Evolutionary conservation across 768 basidiomycete species (phyloP).

Genomic region (Pisolithus microcarpus): DNA sequence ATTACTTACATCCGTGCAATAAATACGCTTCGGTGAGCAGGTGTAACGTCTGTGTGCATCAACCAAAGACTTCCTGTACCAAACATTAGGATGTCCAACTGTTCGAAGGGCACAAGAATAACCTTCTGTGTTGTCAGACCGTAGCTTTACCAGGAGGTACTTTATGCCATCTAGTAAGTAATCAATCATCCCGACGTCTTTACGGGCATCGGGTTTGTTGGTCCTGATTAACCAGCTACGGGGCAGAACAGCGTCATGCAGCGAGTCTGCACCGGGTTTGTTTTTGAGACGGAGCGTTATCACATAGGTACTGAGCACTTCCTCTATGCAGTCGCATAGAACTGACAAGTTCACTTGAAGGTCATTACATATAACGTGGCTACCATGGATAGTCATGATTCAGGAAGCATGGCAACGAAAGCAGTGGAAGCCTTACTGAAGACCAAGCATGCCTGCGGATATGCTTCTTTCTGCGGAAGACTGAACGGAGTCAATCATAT

Average conservation of each 20-base stretch:
- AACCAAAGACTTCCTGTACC: slow-evolving; percentile 1
- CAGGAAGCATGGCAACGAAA: not conserved
- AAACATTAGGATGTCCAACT: not conserved
- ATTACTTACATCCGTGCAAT: slow-evolving; percentile 40
- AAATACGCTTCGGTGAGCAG: slow-evolving; percentile 30
- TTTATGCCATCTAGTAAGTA: slow-evolving; percentile 15
- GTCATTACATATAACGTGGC: slow-evolving; percentile 35
- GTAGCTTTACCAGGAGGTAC: slow-evolving; percentile 25
- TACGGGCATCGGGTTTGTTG: slow-evolving; percentile 9
- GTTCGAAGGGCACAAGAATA: not conserved
- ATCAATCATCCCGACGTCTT: slow-evolving; percentile 4
- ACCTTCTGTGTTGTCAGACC: slow-evolving; percentile 23
- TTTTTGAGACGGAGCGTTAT: slow-evolving; percentile 26
- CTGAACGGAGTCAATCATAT: slow-evolving; percentile 25
- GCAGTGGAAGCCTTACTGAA: slow-evolving; percentile 29
- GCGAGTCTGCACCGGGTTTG: not conserved
- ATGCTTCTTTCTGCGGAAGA: slow-evolving; percentile 22
- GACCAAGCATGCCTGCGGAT: slow-evolving; percentile 31
- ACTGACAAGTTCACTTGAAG: slow-evolving; percentile 39
- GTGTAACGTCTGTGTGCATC: slow-evolving; percentile 9
- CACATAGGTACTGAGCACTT: slow-evolving; percentile 36
- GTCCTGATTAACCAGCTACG: slow-evolving; percentile 42
- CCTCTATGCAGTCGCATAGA: slow-evolving; percentile 48
- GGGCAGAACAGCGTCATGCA: slow-evolving; percentile 48
- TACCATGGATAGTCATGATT: slow-evolving; percentile 13